Evolutionary conservation across 169 alveolate species (phyloP), one percentile per base, ranked within the genome.

Genomic region (Plasmodium chabaudi): DNA sequence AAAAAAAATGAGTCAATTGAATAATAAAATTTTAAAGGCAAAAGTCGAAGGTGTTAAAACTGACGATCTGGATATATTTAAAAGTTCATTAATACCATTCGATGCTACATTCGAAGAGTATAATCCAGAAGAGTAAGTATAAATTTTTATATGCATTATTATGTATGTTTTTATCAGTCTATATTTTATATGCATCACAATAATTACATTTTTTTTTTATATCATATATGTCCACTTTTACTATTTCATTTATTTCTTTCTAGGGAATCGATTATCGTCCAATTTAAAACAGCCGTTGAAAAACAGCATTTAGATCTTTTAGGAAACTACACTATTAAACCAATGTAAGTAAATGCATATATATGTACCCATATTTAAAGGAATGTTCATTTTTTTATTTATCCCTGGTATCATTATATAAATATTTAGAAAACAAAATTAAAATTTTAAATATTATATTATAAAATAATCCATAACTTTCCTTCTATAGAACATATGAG

Each of bases 1-100:
- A 39, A 34, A 64, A 73, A 79, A 79, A 7, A 79, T 79, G 89
- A 79, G 89, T 65, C 53, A 64, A 67, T 65, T 79, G 56, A 79
- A 39, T 79, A 79, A 55, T 65, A 79, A 79, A 79, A 79, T 79
- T 46, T 19, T 61, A 15, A 79, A 68, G 49, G 89, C 82, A 23
- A 56, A 46, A 59, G 55, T 79, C 65, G 72, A 55, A 15, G 79
- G 71, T 59, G 67, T 79, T 34, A 79, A 79, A 59, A 23, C n/a
- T n/a, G 27, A 25, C 9, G 82, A 79, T 68, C 63, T 79, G 53
- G 82, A 79, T 13, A 47, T 79, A 34, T 79, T 79, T 27, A 79
- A 79, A 46, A 79, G 70, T 79, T 19, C 60, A 23, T 17, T 79
- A 53, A 47, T 79, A 12, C 89, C 89, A 19, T 79, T 79, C 23